Evolutionary conservation across 2,329 filamentous ascomycete genomes (phyloP), one percentile per base, ranked within the genome.

Genomic region (Aspergillus ibericus): DNA sequence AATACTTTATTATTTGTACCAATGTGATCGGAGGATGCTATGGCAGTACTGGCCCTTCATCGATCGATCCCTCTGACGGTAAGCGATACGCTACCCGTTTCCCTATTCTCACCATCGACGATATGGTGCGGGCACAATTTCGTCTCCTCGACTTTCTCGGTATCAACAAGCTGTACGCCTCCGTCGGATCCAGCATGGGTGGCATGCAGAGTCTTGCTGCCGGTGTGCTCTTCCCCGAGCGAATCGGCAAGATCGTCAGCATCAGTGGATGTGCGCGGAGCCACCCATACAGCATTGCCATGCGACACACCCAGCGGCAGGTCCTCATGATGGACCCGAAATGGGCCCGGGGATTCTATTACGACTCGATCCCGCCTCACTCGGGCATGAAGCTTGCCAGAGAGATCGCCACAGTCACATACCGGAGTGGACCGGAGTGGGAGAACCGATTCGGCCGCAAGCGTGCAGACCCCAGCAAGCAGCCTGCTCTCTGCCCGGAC

Each of bases 281-380:
- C 67, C 95, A 99, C 73, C 95, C 95, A 0, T 99, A 99, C 79
- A 96, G 93, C 75, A 96, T 99, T 73, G 95, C 95, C 34, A 97
- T 99, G 93, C 88, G 95, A 55, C 95, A 99, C 77, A 96, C 93
- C 0, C 95, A 99, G 77, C 88, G 95, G 27, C 95, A 98, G 79
- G 95, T 97, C 1, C 84, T 99, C 49, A 98, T 99, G 93, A 97
- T 97, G 89, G 95, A 99, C 70, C 92, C 93, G 2, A 92, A 96
- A 70, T 99, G 95, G 95, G 91, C 91, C 66, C 87, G 95, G 35
- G 95, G 95, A 1, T 96, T 93, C 78, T 98, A 98, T 81, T 96
- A 96, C 72, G 89, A 88, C 69, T 80, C 82, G 42, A 87, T 99
- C 6, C 95, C 95, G 2, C 95, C 95, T 0, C 95, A 99, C 71